Percentiles rank a stretch among this genome's conserved stretches.
These are phyloP conservation scores for Hygrocybe coccinea DNA, from an alignment of 768 basidiomycete genomes.

Conservation along the genomic window DNA sequence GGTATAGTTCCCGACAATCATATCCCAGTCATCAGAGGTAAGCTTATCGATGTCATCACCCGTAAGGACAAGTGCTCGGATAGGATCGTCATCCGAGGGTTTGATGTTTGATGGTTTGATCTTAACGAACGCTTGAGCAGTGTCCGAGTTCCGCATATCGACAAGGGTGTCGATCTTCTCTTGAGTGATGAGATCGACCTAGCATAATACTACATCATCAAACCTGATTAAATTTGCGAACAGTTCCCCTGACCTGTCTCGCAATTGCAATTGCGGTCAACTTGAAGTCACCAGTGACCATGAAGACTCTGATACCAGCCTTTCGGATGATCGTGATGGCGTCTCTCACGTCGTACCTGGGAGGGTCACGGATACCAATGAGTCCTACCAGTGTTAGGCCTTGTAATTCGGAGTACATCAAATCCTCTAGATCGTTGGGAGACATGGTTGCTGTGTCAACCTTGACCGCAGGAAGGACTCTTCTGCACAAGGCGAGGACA, in stretches of 20 bases:
- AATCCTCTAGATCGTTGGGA: conserved; percentile 2
- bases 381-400: conserved; percentile 51
- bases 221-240: conserved; percentile 57
- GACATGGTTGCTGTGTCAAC: conserved; percentile 16
- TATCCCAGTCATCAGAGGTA: conserved; percentile 18
- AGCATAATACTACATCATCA: conserved; percentile 53
- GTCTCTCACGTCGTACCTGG: conserved; percentile 65
- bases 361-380: conserved; percentile 64
- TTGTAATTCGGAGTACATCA: conserved; percentile 44
- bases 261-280: conserved; percentile 73
- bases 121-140: conserved; percentile 15
- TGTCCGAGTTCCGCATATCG: conserved; percentile 71
- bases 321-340: conserved; percentile 64
- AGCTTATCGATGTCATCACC: conserved; percentile 24
- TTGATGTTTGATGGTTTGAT: conserved; percentile 25
- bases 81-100: conserved; percentile 34
- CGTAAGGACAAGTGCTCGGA: conserved; percentile 39
- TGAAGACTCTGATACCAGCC: conserved; percentile 71
- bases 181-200: conserved; percentile 58
- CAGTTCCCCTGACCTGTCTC: conserved; percentile 51
- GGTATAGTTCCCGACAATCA: conserved; percentile 1
- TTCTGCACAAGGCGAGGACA: conserved; percentile 45
- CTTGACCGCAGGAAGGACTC: conserved; percentile 26
- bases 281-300: conserved; percentile 73
- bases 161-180: conserved; percentile 61